Conservation (phyloP, 352 stramenopile species). For the Pythium brachiatum region DNA sequence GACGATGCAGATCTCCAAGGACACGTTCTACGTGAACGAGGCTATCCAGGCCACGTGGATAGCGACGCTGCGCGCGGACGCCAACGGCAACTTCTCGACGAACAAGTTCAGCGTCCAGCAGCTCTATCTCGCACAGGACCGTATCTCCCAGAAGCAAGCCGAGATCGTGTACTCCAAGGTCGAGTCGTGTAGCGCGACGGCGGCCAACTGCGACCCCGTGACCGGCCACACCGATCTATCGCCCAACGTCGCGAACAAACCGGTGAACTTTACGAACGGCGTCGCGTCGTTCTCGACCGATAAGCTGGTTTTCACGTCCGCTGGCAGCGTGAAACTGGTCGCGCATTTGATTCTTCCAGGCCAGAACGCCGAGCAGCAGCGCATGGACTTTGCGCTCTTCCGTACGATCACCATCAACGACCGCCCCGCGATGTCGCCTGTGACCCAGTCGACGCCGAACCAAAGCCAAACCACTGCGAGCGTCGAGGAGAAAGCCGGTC, state of each 20-base stretch:
- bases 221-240: conserved; percentile 35
- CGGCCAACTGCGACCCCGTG: conserved; percentile 57
- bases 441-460: conserved; percentile 23
- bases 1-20: conserved; percentile 38
- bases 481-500: conserved; percentile 23
- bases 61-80: conserved; percentile 42
- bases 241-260: conserved; percentile 48
- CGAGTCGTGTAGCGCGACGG: conserved; percentile 37
- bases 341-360: conserved; percentile 65
- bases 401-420: conserved; percentile 42
- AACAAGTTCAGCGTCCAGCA: conserved; percentile 51
- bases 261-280: conserved; percentile 53
- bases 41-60: conserved; percentile 66
- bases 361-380: conserved; percentile 31
- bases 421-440: conserved; percentile 24
- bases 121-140: conserved; percentile 45
- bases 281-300: conserved; percentile 49
- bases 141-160: conserved; percentile 47
- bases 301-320: conserved; percentile 46
- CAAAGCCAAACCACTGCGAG: conserved; percentile 30
- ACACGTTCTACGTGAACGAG: conserved; percentile 53
- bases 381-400: conserved; percentile 65
- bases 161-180: conserved; percentile 58
- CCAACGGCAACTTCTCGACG: conserved; percentile 28
- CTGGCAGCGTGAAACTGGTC: conserved; percentile 52